Base-by-base conservation (phyloP, 371 early-diverging fungal species). In the Globomyces sp. region DNA sequence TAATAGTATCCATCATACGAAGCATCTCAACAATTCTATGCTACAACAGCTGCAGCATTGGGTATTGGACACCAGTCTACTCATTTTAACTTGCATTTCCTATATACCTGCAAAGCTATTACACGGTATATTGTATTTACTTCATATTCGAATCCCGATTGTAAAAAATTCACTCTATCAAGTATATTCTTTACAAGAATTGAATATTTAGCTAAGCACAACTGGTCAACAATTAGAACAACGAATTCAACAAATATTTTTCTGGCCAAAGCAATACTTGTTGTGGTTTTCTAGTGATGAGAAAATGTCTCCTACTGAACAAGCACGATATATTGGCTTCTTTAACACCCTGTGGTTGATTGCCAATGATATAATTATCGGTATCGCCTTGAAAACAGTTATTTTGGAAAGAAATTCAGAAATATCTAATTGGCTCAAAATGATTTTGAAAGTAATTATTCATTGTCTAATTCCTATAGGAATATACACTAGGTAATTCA, bases 261-360 rank as follows among this genome's bases (percentile, higher is more conserved):
- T 90, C 72, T 92, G 92, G 92, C 93, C 92, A 34, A 74, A 83
- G 72, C 90, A 91, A 66, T 92, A 90, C 63, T 74, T 83, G 53
- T 72, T 81, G 73, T 82, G 90, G 64, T 74, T 84, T 64, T 72
- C 78, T 58, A 76, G 82, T 50, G 80, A 80, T 24, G 80, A 86
- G 82, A 87, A 86, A 43, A 83, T 90, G 49, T 87, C 84, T 0
- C 82, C 89, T 1, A 77, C 84, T 24, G 86, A 86, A 55, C 85
- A 89, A 67, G 92, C 92, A 1, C 89, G 89, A 64, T 92, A 93
- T 65, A 92, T 92, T 58, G 89, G 89, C 88, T 94, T 96, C 71
- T 93, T 93, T 78, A 95, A 96, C 75, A 91, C 90, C 61, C 88
- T 93, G 77, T 98, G 96, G 94, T 86, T 94, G n/a, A 87, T 92